These are phyloP conservation scores for Kwoniella sp. DNA, from an alignment of 768 basidiomycete genomes.

Conservation along the genomic window DNA sequence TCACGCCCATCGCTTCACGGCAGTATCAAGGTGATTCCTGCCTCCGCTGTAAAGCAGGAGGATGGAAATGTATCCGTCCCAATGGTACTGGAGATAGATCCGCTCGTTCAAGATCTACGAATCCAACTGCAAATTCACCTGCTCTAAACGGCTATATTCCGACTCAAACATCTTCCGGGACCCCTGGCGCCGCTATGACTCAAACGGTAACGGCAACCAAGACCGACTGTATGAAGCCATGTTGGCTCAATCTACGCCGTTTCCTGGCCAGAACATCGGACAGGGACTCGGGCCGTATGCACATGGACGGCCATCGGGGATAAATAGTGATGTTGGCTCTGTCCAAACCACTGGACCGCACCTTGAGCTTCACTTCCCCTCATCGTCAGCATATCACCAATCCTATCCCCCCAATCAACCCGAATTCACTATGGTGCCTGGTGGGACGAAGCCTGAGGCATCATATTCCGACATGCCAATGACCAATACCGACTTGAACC, in stretches of 20 bases:
- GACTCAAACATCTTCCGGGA: not conserved
- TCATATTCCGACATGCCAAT: not conserved
- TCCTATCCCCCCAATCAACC: not conserved
- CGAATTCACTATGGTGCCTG: not conserved
- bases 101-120: not conserved
- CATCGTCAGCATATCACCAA: not conserved
- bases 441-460: not conserved
- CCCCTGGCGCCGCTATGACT: no score
- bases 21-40: conserved; percentile 2
- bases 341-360: not conserved
- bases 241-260: not conserved
- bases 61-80: conserved; percentile 1
- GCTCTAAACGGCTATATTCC: not conserved
- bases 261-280: not conserved
- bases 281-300: no score
- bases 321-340: no score
- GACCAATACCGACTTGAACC: not conserved
- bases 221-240: not conserved
- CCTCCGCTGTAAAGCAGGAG: not conserved
- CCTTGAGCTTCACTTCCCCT: not conserved
- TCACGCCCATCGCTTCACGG: not conserved
- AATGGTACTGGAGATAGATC: not conserved
- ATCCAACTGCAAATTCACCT: not conserved
- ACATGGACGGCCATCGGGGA: no score
- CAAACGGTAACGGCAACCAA: not conserved